phyloP scores from a whole-genome alignment of 306 rosid species.

The Arachis stenosperma region DNA sequence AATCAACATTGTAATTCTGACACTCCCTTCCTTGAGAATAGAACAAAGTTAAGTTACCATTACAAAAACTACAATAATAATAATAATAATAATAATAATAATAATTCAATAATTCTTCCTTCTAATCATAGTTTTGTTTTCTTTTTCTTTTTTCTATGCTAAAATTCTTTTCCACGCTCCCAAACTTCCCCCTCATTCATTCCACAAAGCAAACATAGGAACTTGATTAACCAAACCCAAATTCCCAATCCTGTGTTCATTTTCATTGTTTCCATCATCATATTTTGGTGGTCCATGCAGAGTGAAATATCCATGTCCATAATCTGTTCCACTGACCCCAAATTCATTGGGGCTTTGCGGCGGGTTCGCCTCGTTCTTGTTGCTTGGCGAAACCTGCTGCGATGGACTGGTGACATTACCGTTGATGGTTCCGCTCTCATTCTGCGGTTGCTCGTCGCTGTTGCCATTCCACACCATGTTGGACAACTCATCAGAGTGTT shows the following conservation, averaged over 20 bases:
- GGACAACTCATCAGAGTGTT: conserved; percentile 61
- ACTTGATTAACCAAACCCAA: conserved; percentile 71
- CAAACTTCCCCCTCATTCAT: conserved; percentile 43
- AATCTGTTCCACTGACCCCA: conserved; percentile 59
- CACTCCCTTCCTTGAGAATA: conserved; percentile 9
- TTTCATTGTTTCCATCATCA: conserved; percentile 61
- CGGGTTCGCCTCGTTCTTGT: conserved; percentile 44
- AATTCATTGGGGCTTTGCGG: conserved; percentile 56
- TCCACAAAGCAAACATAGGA: conserved; percentile 90
- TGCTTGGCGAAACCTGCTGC: conserved; percentile 42
- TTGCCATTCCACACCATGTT: conserved; percentile 74
- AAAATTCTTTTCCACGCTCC: background rate
- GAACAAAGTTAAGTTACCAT: conserved; percentile 37
- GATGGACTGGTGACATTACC: conserved; percentile 12
- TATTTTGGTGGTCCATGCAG: conserved; percentile 57
- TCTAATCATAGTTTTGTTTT: conserved; percentile 21
- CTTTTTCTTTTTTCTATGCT: conserved; percentile 25
- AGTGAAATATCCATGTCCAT: conserved; percentile 64
- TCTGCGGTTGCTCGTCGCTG: conserved; percentile 32
- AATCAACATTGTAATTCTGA: conserved; percentile 27
- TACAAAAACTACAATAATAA: conserved; percentile 4
- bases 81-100: background rate
- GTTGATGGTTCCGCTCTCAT: conserved; percentile 44
- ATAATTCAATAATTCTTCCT: conserved; percentile 41
- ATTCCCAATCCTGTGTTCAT: conserved; percentile 56